Percentiles rank a stretch among this genome's conserved stretches.
These are phyloP conservation scores for Periconia sp. DNA, from an alignment of 2,329 filamentous ascomycete genomes.

Conservation along the genomic window DNA sequence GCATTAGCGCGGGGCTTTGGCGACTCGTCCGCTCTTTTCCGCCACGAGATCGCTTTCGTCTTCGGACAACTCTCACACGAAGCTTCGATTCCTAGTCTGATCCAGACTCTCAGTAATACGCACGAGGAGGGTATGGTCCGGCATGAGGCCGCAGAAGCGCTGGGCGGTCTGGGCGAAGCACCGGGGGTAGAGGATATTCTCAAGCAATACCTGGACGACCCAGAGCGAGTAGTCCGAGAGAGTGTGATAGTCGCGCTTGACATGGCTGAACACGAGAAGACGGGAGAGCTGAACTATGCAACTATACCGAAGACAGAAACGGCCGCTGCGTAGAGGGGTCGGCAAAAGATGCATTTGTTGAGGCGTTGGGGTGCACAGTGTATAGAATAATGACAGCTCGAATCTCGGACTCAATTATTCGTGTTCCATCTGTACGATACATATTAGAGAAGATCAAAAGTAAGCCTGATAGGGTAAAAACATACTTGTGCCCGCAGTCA, in stretches of 20 bases:
- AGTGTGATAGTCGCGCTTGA: constrained; percentile 95
- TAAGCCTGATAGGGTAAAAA: constrained; percentile 13
- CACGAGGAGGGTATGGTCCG: constrained; percentile 95
- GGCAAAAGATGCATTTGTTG: constrained; percentile 21
- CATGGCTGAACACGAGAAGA: constrained; percentile 97
- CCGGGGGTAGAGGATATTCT: constrained; percentile 88
- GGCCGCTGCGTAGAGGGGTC: constrained; percentile 28
- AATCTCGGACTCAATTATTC: constrained; percentile 64
- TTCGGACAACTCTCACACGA: constrained; percentile 96
- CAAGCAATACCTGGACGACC: constrained; percentile 83
- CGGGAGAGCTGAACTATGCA: constrained; percentile 87
- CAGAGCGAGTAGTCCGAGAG: constrained; percentile 91
- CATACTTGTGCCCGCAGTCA: constrained; percentile 83
- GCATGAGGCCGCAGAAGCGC: constrained; percentile 94
- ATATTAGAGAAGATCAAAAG: constrained; percentile 21
- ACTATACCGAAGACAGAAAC: constrained; percentile 69
- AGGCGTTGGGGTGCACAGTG: constrained; percentile 30
- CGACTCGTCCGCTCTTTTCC: constrained; percentile 89
- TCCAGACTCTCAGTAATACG: constrained; percentile 75
- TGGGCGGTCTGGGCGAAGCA: constrained; percentile 92
- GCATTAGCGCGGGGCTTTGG: constrained; percentile 84
- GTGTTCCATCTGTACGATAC: constrained; percentile 56
- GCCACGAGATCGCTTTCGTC: constrained; percentile 97
- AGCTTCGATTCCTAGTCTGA: constrained; percentile 91
- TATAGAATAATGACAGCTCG: constrained; percentile 14